Base-by-base conservation (phyloP, 352 stramenopile species). In the Phytophthora crassamura region DNA sequence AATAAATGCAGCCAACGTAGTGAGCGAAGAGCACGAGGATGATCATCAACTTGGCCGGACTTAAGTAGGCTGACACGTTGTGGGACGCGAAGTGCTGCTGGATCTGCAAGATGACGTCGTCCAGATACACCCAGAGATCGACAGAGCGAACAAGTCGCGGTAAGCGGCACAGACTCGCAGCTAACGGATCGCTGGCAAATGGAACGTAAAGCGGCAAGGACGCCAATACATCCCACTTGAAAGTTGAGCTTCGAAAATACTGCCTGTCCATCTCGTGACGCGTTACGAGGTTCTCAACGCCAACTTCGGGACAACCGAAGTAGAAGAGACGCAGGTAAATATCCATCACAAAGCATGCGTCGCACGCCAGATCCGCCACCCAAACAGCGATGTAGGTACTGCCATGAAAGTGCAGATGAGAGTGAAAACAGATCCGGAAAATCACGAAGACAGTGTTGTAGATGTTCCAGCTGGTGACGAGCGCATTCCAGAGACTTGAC, bases 311-410 rank as follows among this genome's bases (percentile, higher is more conserved):
- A 7, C 60, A 78, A 0, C 78, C 77, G 30, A 94, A 90, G 61
- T 82, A 92, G 34, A 78, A 93, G 7, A 92, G 52, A 10, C 75
- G 72, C 18, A 93, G 51, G 42, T 91, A 94, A 25, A 94, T 88
- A 33, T 93, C 84, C 3, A 67, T 10, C 0, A 35, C 64, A 49
- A 90, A 93, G 25, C 72, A 80, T 0, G 63, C 20, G 28, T 94
- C 86, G 15, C 84, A 86, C 5, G 69, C 25, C 1, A 90, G 42
- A 38, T 94, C 84, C 7, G 78, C 34, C n/a, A 75, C 41, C 61
- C 68, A 66, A 16, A 91, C 51, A 0, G 48, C 52, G 0, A 38
- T 60, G 39, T 76, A 78, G 2, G 50, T 33, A 0, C 30, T 49
- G 6, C 18, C 39, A 0, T 74, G 74, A 35, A 74, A 70, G 28